Conservation (phyloP, 495 filamentous ascomycete genomes). For the Viridothelium virens region DNA sequence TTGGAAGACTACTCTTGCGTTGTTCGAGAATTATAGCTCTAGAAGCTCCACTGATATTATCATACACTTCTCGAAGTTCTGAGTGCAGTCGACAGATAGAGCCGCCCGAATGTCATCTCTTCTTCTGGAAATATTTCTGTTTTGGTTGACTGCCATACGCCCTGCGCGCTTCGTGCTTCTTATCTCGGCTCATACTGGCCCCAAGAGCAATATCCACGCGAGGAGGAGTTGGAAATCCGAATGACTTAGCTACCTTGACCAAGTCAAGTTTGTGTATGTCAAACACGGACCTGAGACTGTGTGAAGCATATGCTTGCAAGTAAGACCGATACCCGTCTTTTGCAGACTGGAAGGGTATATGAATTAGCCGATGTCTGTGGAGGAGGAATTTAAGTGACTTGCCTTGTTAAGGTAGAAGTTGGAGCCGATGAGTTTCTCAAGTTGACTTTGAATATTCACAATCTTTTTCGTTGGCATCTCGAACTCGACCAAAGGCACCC, state of each 20-base stretch:
- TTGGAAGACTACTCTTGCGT: no score
- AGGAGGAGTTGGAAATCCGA: conserved; percentile 84
- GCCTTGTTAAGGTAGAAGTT: conserved; percentile 96
- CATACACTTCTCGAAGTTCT: no score
- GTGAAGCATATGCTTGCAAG: conserved; percentile 87
- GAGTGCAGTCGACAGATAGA: no score
- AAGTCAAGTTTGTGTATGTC: conserved; percentile 91
- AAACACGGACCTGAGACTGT: conserved; percentile 82
- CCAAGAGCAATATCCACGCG: conserved; percentile 83
- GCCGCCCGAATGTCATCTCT: background rate
- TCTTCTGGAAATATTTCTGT: conserved; percentile 30
- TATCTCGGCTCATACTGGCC: conserved; percentile 78
- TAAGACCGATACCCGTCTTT: conserved; percentile 75
- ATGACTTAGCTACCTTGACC: conserved; percentile 86
- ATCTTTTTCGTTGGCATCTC: conserved; percentile 91
- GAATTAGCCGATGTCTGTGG: conserved; percentile 28
- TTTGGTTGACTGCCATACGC: conserved; percentile 69
- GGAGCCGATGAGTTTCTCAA: conserved; percentile 85
- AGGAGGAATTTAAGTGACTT: conserved; percentile 19
- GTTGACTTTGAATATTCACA: conserved; percentile 80
- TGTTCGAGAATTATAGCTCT: no score
- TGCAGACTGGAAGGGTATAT: conserved; percentile 40
- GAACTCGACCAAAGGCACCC: conserved; percentile 91
- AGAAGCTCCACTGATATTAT: no score
- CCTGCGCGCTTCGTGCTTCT: conserved; percentile 69